phyloP scores from a whole-genome alignment of 179 eudicot species.

The Gypsophila paniculata region DNA sequence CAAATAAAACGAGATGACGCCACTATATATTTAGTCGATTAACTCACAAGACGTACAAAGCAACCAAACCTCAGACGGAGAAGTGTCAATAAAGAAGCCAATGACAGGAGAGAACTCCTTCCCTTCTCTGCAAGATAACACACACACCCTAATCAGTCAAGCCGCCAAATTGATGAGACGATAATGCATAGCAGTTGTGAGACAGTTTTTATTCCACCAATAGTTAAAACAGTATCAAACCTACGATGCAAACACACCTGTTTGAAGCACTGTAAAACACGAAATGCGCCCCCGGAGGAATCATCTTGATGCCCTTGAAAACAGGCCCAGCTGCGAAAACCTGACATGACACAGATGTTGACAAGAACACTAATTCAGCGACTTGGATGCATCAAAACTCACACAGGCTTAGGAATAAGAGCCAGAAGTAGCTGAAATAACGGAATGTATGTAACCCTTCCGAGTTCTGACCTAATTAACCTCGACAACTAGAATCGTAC shows the following conservation, averaged over 20 bases:
- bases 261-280: constrained; percentile 68
- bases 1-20: constrained; percentile 18
- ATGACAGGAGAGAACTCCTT: constrained; percentile 72
- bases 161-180: too few relatives aligned
- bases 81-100: constrained; percentile 68
- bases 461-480: too few relatives aligned
- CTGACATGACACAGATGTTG: constrained; percentile 31
- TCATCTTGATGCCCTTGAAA: constrained; percentile 93
- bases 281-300: constrained; percentile 90
- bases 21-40: not conserved
- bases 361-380: not conserved
- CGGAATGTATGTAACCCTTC: too few relatives aligned
- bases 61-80: constrained; percentile 63
- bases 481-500: too few relatives aligned
- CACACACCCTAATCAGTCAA: too few relatives aligned
- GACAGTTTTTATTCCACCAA: not conserved
- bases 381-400: not conserved
- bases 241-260: constrained; percentile 37
- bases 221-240: not conserved
- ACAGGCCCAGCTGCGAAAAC: constrained; percentile 70
- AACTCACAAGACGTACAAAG: not conserved
- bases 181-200: not conserved
- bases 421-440: not conserved
- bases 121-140: constrained; percentile 62
- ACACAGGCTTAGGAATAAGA: not conserved